Percentiles rank a stretch among this genome's conserved stretches.
These are phyloP conservation scores for Onygenales sp. DNA, from an alignment of 2,329 filamentous ascomycete genomes.

Conservation along the genomic window DNA sequence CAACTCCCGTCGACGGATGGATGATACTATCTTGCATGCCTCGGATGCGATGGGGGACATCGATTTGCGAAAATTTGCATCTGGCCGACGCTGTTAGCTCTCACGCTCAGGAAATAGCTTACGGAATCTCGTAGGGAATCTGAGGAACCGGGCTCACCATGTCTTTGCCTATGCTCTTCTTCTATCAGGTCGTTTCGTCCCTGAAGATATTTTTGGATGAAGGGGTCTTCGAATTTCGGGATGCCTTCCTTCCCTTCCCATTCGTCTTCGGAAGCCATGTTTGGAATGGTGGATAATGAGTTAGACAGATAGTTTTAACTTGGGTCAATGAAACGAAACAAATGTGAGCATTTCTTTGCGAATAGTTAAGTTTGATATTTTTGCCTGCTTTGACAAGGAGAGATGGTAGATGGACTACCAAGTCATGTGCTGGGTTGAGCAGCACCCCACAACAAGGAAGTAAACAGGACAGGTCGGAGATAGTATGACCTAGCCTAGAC, in stretches of 20 bases:
- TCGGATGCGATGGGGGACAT: conserved; percentile 70
- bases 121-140: neutral
- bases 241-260: neutral
- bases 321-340: no score
- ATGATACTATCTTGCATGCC: conserved; percentile 69
- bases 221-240: neutral
- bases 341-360: no score
- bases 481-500: no score
- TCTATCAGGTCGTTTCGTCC: conserved; percentile 6
- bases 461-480: no score
- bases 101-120: neutral
- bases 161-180: conserved; percentile 8
- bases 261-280: neutral
- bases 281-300: neutral
- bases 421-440: no score
- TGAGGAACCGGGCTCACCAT: conserved; percentile 2
- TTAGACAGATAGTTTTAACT: no score
- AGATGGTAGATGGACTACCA: no score
- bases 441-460: no score
- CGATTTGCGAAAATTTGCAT: conserved; percentile 28
- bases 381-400: no score
- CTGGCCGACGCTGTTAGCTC: conserved; percentile 6
- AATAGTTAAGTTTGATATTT: no score
- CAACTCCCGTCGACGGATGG: conserved; percentile 70
- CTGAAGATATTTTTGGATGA: conserved; percentile 4